A percentile compares a stretch with the other conserved stretches of the same genome.
Conservation (phyloP, 179 eudicot species). For the Heliamphora pulchella region DNA sequence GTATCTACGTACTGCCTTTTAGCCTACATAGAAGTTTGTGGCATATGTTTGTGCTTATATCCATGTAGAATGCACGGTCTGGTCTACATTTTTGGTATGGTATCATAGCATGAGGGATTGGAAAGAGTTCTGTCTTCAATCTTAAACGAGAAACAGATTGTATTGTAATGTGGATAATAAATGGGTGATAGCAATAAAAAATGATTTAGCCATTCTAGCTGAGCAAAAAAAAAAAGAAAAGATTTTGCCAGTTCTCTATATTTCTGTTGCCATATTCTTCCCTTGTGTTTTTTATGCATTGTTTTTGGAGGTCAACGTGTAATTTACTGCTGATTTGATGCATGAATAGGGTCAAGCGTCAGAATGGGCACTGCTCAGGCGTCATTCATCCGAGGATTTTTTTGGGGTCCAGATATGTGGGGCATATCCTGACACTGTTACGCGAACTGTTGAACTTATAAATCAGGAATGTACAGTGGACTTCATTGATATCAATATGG, state of each 20-base stretch:
- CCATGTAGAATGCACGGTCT: background rate
- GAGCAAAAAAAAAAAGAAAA: no score
- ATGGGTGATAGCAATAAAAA: background rate
- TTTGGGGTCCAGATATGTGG: constrained; percentile 99
- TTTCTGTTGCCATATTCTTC: background rate
- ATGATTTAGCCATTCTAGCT: background rate
- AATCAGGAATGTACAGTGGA: constrained; percentile 83
- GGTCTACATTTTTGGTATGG: background rate
- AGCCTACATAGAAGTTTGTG: background rate
- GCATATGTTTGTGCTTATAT: background rate
- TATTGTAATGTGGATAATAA: background rate
- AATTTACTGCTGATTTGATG: background rate
- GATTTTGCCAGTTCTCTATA: no score
- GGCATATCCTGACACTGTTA: constrained; percentile 91
- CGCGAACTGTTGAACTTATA: constrained; percentile 88
- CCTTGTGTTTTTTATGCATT: background rate
- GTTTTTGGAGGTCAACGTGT: background rate
- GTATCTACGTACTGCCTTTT: background rate
- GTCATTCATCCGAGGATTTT: constrained; percentile 85
- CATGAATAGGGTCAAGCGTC: constrained; percentile 83
- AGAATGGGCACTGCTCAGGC: constrained; percentile 94
- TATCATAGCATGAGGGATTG: background rate
- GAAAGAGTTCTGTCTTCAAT: background rate
- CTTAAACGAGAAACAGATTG: background rate
- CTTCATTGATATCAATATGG: constrained; percentile 96